Percentiles rank a stretch among this genome's conserved stretches.
Evolutionary conservation across 805 yeast species (phyloP).

Genomic region (Metschnikowia corniflorae): DNA sequence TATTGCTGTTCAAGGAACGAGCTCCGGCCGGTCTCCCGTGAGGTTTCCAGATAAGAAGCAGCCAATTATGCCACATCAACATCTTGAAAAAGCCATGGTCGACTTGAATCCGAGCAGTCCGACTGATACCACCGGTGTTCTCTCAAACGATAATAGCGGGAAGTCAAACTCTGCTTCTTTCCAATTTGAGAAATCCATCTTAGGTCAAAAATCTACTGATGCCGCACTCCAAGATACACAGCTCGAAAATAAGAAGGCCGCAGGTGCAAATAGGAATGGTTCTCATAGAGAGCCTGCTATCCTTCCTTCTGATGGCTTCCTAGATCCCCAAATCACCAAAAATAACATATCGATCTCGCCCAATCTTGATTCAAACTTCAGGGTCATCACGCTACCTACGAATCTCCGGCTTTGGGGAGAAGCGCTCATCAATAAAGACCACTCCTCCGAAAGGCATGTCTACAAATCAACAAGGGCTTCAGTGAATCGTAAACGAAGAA

Average conservation of each 20-base stretch:
- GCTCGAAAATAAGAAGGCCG: not conserved
- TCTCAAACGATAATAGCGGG: not conserved
- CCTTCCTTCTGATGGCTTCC: no score
- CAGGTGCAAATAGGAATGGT: not conserved
- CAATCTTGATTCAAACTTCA: conserved; percentile 16
- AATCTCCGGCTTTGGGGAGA: conserved; percentile 20
- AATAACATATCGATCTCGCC: conserved; percentile 12
- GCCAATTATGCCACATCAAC: conserved; percentile 35
- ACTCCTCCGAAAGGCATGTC: conserved; percentile 16
- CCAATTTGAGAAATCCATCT: not conserved
- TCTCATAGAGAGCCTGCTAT: no score
- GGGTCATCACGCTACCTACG: conserved; percentile 21
- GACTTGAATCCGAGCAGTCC: conserved; percentile 1
- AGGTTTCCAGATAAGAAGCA: conserved; percentile 26
- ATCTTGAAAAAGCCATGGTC: conserved; percentile 27
- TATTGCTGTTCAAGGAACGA: conserved; percentile 34
- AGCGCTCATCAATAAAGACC: conserved; percentile 14
- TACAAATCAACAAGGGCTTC: conserved; percentile 11
- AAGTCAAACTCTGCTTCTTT: not conserved
- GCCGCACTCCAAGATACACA: not conserved
- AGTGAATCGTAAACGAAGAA: conserved; percentile 5
- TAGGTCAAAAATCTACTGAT: not conserved
- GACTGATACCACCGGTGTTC: not conserved
- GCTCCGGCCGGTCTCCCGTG: conserved; percentile 33
- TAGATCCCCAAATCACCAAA: not conserved